Evolutionary conservation across 2,329 filamentous ascomycete species (phyloP), one percentile per base, ranked within the genome.

Genomic region (Simplicillium sp.): DNA sequence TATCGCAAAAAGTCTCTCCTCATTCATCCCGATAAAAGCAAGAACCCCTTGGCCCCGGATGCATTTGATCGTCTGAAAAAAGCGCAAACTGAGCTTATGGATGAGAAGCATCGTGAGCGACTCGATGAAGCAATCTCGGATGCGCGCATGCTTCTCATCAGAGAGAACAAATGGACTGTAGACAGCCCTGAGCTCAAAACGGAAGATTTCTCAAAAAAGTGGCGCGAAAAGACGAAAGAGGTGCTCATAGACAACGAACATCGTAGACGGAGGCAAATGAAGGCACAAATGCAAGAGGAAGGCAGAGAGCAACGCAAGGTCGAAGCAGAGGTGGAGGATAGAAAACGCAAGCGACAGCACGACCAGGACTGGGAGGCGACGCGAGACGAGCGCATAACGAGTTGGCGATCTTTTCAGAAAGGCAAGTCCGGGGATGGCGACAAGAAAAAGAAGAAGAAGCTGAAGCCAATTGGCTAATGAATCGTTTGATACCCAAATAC

Each of bases 1-100:
- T 98, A 97, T 68, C 89, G 92, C 70, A 89, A 87, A 55, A 97
- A 96, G 65, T 98, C 92, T n/a, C 82, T 98, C 43, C 80, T 98
- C 37, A 97, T 98, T 68, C 92, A 98, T 69, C 92, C 92, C 7
- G 92, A 98, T 70, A 98, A 98, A 64, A 96, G 92, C 42, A 81
- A 81, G 56, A 97, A 98, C 58, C 83, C 87, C 0, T 77, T 73
- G 37, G 92, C 92, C 0, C 90, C 92, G 3, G 92, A 97, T 54
- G 92, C 92, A 49, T 98, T 98, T 58, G 92, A 98, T 65, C 82
- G 90, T 9, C 75, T 98, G 20, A 95, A 95, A 57, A 96, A 97
- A 65, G 92, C 92, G 0, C 88, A 97, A 58, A 84, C 81, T 2
- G 79, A 87, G 53, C 77, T 98, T 4, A 83, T 94, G 69, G 92